phyloP scores from a whole-genome alignment of 75 land plant genomes.

The Cunninghamia lanceolata region DNA sequence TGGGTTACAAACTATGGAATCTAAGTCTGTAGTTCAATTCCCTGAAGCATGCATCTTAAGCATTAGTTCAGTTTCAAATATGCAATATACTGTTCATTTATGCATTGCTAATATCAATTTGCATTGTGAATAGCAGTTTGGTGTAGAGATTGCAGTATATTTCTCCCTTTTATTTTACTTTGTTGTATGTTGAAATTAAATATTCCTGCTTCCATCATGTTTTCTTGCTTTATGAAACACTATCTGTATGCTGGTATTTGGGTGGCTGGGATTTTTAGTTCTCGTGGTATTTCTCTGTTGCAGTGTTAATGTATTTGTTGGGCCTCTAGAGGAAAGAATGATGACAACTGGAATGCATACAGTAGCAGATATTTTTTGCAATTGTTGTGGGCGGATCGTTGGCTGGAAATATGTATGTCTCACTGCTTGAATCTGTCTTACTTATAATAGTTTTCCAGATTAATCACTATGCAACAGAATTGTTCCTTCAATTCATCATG shows the following conservation, averaged over 20 bases:
- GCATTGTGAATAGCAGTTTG: not conserved
- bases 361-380: conserved; percentile 85
- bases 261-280: not conserved
- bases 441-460: not conserved
- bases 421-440: not conserved
- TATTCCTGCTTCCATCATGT: not conserved
- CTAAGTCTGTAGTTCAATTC: not conserved
- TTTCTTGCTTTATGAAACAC: not conserved
- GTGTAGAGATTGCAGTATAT: not conserved
- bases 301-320: conserved; percentile 83
- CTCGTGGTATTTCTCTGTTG: conserved; percentile 8
- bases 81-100: not conserved
- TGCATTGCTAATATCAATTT: not conserved
- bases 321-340: conserved; percentile 76
- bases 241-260: not conserved
- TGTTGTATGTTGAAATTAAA: not conserved
- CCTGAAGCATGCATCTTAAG: not conserved
- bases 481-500: not conserved
- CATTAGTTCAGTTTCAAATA: not conserved
- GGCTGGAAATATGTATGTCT: conserved; percentile 95
- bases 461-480: not conserved
- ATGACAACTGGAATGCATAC: conserved; percentile 92
- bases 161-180: not conserved
- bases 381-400: conserved; percentile 76
- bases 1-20: not conserved